Evolutionary conservation across 495 filamentous ascomycete genomes (phyloP), one percentile per base, ranked within the genome.

Genomic region (Aspergillus asperescens): DNA sequence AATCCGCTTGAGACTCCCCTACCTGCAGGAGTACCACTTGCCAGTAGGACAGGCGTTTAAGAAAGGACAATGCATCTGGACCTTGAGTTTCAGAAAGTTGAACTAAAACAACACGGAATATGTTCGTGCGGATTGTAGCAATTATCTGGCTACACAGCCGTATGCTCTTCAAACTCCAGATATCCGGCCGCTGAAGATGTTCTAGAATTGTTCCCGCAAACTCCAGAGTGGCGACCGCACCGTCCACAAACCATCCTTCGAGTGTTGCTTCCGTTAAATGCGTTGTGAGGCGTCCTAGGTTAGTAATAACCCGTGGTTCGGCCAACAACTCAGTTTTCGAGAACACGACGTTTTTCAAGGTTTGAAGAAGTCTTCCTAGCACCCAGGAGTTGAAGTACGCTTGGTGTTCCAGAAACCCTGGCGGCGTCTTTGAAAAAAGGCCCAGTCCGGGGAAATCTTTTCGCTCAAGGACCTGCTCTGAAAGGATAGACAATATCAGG

Each of bases 351-450:
- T 82, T 87, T 38, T 77, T 78, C 39, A 96, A 65, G 39, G 85
- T 80, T 7, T 82, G 81, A 37, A 97, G 75, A 7, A 86, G 81
- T 48, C 84, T 86, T 27, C 81, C 80, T 13, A 96, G 74, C 10
- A 97, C 66, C 69, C 92, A 96, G 0, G 94, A 94, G 64, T 91
- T 88, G 60, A 97, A 96, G 63, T 88, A 92, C 5, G 90, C 90
- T 56, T 95, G 90, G 57, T 96, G 88, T 60, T 96, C 92, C 60
- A 89, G 79, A 61, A 92, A 95, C 1, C 92, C 90, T 4, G 93
- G 87, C 2, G 93, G 93, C 1, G 90, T 82, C 63, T 93, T 95
- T n/a, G 88, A 70, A 60, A 88, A 93, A 23, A 97, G 69, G 0
- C 88, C 88, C 46, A 98, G 85, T 2, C 94, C 92, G 2, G 86